A percentile compares a stretch with the other conserved stretches of the same genome.
Conservation (phyloP, 306 rosid species). For the Quercus ilex region DNA sequence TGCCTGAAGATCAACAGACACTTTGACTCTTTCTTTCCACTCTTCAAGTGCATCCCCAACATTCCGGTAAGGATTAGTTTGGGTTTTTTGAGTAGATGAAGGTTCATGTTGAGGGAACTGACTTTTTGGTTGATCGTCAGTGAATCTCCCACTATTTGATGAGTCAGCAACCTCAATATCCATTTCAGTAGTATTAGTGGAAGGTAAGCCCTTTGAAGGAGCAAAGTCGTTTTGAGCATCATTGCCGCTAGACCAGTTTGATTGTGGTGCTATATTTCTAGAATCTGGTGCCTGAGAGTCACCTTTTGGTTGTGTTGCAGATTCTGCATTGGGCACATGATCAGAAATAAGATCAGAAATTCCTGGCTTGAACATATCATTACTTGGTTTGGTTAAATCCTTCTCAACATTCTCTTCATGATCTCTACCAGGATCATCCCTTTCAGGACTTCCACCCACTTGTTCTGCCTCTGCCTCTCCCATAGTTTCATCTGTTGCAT, state of each 20-base stretch:
- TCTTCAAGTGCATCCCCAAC: slow-evolving; percentile 66
- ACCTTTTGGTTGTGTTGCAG: slow-evolving; percentile 45
- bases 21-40: slow-evolving; percentile 70
- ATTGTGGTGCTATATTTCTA: slow-evolving; percentile 39
- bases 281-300: slow-evolving; percentile 45
- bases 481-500: slow-evolving; percentile 61
- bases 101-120: slow-evolving; percentile 35
- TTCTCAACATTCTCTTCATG: slow-evolving; percentile 42
- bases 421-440: slow-evolving; percentile 42
- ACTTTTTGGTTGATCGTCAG: slow-evolving; percentile 42
- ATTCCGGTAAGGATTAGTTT: slow-evolving; percentile 75
- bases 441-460: slow-evolving; percentile 42
- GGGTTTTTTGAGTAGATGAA: slow-evolving; percentile 45
- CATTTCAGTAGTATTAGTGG: slow-evolving; percentile 47
- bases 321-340: slow-evolving; percentile 38
- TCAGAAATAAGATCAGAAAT: slow-evolving; percentile 34
- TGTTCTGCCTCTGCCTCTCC: slow-evolving; percentile 53
- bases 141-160: slow-evolving; percentile 53
- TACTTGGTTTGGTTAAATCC: slow-evolving; percentile 33
- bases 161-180: slow-evolving; percentile 53
- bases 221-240: slow-evolving; percentile 41
- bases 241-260: slow-evolving; percentile 44
- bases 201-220: slow-evolving; percentile 56
- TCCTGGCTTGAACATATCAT: slow-evolving; percentile 39
- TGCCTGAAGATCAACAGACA: slow-evolving; percentile 57